Evolutionary conservation across 805 yeast species (phyloP).

Genomic region (Yarrowia hollandica): DNA sequence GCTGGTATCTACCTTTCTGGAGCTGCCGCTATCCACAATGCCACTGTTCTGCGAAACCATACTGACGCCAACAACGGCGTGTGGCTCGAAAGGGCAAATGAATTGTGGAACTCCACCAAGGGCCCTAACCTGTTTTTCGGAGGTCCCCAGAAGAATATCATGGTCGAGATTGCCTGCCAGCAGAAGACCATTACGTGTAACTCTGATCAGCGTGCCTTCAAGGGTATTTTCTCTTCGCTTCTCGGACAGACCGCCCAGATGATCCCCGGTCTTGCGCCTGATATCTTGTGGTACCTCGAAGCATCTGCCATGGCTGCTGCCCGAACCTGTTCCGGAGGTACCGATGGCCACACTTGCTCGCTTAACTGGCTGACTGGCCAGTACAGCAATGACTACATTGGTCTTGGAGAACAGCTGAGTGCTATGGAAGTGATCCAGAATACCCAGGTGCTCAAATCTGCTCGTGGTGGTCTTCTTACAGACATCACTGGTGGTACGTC

Average conservation of each 20-base stretch:
- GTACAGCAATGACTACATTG: conserved; percentile 64
- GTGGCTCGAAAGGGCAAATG: conserved; percentile 59
- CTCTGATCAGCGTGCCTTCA: conserved; percentile 73
- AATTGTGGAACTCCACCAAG: conserved; percentile 51
- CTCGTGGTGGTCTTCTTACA: conserved; percentile 68
- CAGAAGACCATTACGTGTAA: conserved; percentile 54
- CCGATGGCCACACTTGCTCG: conserved; percentile 82
- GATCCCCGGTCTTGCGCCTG: conserved; percentile 51
- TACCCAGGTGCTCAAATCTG: conserved; percentile 43
- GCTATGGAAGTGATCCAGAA: conserved; percentile 67
- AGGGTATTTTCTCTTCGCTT: conserved; percentile 66
- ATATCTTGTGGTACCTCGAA: conserved; percentile 49
- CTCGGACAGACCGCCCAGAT: conserved; percentile 62
- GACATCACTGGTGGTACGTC: conserved; percentile 69
- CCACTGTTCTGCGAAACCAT: conserved; percentile 36
- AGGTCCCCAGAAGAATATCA: conserved; percentile 47
- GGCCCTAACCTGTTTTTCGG: conserved; percentile 47
- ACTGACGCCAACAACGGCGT: conserved; percentile 53
- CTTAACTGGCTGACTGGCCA: conserved; percentile 59
- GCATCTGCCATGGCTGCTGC: conserved; percentile 72
- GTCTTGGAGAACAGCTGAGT: conserved; percentile 81
- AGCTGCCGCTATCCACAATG: conserved; percentile 63
- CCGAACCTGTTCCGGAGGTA: conserved; percentile 74
- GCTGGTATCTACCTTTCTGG: conserved; percentile 70
- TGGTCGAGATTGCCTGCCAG: conserved; percentile 77